Evolutionary conservation across 805 yeast genomes (phyloP), one percentile per base, ranked within the genome.

Genomic region (Lipomyces chichibuensis): DNA sequence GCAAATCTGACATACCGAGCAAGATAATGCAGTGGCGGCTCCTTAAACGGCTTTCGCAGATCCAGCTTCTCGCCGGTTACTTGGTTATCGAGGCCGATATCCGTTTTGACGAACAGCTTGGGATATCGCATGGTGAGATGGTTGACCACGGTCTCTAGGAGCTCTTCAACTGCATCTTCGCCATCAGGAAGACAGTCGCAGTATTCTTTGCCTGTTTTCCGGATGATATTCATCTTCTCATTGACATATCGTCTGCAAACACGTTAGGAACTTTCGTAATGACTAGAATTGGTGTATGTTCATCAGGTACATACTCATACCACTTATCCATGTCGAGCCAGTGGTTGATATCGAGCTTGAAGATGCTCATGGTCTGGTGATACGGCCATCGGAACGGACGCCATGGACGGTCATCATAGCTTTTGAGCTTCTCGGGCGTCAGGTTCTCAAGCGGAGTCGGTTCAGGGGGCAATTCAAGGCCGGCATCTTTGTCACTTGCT

Each of bases 261-360:
- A n/a, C 46, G 25, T 37, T 32, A 32, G 46, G 23, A 9, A 56
- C 6, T 14, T 37, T 13, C 52, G 1, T 56, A 23, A 23, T 6
- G 27, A 37, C 8, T 23, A n/a, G 39, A 29, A 56, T 25, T 1
- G 27, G 17, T 43, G 20, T 29, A 29, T 29, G 17, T 43, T 11
- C 13, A 20, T 20, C 23, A 29, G 32, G 32, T 17, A 57, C 65
- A 7, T 59, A 63, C 64, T 53, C 32, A 74, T 88, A 88, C 77
- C 87, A 88, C 75, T 87, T 88, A 76, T 88, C 92, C 92, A 88
- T 88, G 73, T 88, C 92, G 70, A 88, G 77, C 92, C 92, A 88
- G 77, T 88, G 89, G 76, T 88, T 88, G 49, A 87, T 80, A 74
- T 88, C 90, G n/a, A 88, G 80, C 74, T 85, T 87, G 79, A 83